These are phyloP conservation scores for Hyphodiscus sp. DNA, from an alignment of 2,329 filamentous ascomycete species.

Conservation along the genomic window DNA sequence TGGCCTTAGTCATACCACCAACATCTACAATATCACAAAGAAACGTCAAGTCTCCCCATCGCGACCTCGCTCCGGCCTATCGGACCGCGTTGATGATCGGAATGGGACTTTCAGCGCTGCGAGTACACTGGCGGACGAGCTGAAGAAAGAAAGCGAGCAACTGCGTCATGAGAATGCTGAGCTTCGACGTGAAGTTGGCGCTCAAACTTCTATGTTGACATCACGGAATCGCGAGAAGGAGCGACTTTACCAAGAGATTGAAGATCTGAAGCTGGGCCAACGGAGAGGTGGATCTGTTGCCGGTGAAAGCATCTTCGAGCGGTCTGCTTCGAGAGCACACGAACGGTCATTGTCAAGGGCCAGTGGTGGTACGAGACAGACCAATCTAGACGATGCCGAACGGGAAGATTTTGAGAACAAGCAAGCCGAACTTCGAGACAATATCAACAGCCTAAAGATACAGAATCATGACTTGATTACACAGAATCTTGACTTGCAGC, in stretches of 20 bases:
- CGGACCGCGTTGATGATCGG: conserved; percentile 38
- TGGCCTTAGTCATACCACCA: conserved; percentile 52
- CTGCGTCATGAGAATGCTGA: conserved; percentile 90
- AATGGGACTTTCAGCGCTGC: conserved; percentile 50
- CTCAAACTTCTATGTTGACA: conserved; percentile 95
- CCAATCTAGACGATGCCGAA: conserved; percentile 61
- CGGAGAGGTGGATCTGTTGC: conserved; percentile 64
- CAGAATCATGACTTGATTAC: conserved; percentile 73
- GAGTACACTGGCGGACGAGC: conserved; percentile 69
- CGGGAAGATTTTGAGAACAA: conserved; percentile 82
- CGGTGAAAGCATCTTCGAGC: conserved; percentile 85
- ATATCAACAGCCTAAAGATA: conserved; percentile 77
- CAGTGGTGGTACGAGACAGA: conserved; percentile 32
- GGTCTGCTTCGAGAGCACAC: conserved; percentile 81
- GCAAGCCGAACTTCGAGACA: conserved; percentile 77
- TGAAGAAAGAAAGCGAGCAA: conserved; percentile 62
- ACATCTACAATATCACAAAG: conserved; percentile 59
- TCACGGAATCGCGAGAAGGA: conserved; percentile 95
- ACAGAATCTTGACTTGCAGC: conserved; percentile 81
- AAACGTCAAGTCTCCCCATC: conserved; percentile 42
- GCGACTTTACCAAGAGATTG: conserved; percentile 90
- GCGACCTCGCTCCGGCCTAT: conserved; percentile 43
- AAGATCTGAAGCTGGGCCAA: conserved; percentile 86
- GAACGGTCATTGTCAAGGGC: conserved; percentile 70
- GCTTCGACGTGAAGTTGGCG: conserved; percentile 82